phyloP scores from a whole-genome alignment of 805 yeast species.

The Wickerhamomyces mucosus region DNA sequence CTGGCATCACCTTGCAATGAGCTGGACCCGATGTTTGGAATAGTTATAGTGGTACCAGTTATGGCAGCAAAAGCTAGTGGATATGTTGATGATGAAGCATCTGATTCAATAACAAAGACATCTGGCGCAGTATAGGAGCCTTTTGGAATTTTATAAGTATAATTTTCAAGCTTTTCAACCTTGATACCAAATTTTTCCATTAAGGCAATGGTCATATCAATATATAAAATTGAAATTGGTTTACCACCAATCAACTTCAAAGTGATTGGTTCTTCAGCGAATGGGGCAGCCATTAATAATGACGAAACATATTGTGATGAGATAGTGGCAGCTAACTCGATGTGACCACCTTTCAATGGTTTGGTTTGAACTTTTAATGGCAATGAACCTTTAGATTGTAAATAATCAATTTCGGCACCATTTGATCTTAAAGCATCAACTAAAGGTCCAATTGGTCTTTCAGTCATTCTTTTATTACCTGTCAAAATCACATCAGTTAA shows the following conservation, averaged over 20 bases:
- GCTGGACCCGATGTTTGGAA: slow-evolving; percentile 87
- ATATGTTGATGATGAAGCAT: slow-evolving; percentile 96
- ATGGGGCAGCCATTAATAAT: slow-evolving; percentile 94
- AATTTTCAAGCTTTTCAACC: slow-evolving; percentile 67
- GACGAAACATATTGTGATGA: slow-evolving; percentile 98
- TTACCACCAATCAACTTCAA: slow-evolving; percentile 89
- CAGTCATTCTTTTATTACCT: slow-evolving; percentile 96
- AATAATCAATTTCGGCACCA: slow-evolving; percentile 67
- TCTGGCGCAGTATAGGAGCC: slow-evolving; percentile 74
- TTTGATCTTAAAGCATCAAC: slow-evolving; percentile 82
- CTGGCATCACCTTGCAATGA: slow-evolving; percentile 97
- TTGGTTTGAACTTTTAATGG: slow-evolving; percentile 72
- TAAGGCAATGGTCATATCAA: slow-evolving; percentile 95
- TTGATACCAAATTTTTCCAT: slow-evolving; percentile 83
- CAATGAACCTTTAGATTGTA: slow-evolving; percentile 70
- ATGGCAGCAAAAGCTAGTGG: slow-evolving; percentile 97
- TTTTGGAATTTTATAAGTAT: slow-evolving; percentile 86
- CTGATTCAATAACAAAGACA: slow-evolving; percentile 87
- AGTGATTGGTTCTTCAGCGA: slow-evolving; percentile 82
- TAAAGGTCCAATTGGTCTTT: slow-evolving; percentile 92
- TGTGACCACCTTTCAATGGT: slow-evolving; percentile 80
- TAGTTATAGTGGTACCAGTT: slow-evolving; percentile 85
- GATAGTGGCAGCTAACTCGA: slow-evolving; percentile 90
- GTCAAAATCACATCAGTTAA: slow-evolving; percentile 55
- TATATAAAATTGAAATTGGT: slow-evolving; percentile 91